Percentiles rank a stretch among this genome's conserved stretches.
Evolutionary conservation across 108 stramenopile species (phyloP).

Genomic region (Mediolabrus comicus): DNA sequence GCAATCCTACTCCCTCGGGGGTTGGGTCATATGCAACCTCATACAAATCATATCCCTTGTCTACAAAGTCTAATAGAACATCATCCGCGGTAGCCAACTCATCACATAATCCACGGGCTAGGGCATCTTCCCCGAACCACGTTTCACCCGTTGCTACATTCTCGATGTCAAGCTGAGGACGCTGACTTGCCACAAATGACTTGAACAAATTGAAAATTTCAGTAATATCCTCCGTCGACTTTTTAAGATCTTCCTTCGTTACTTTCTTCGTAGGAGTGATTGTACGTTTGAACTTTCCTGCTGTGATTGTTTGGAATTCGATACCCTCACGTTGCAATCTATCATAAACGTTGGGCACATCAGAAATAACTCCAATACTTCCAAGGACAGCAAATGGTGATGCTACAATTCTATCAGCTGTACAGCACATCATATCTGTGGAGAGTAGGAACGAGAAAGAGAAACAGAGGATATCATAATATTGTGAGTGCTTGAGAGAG

Average conservation of each 20-base stretch:
- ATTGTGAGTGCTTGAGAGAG: no score
- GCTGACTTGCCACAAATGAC: slow-evolving; percentile 72
- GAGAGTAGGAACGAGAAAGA: no score
- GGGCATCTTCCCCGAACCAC: slow-evolving; percentile 90
- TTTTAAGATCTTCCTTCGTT: slow-evolving; percentile 82
- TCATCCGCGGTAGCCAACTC: slow-evolving; percentile 88
- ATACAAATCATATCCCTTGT: slow-evolving; percentile 76
- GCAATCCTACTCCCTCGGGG: slow-evolving; percentile 10
- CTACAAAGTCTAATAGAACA: slow-evolving; percentile 67
- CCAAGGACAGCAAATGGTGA: slow-evolving; percentile 87
- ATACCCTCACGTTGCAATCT: slow-evolving; percentile 88
- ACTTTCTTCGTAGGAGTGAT: slow-evolving; percentile 91
- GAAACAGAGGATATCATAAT: neutral
- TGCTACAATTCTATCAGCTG: slow-evolving; percentile 80
- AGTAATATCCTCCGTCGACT: slow-evolving; percentile 80
- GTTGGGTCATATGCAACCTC: slow-evolving; percentile 51
- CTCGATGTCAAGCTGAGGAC: slow-evolving; percentile 87
- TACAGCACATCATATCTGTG: slow-evolving; percentile 82
- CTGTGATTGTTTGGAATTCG: slow-evolving; percentile 91
- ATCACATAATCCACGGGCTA: slow-evolving; percentile 84
- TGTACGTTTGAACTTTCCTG: slow-evolving; percentile 92
- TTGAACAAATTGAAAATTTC: slow-evolving; percentile 85
- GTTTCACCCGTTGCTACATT: slow-evolving; percentile 92
- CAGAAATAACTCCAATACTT: slow-evolving; percentile 88
- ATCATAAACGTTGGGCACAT: slow-evolving; percentile 91